Conservation (phyloP, 2,329 filamentous ascomycete genomes). For the Penicillium sp. region DNA sequence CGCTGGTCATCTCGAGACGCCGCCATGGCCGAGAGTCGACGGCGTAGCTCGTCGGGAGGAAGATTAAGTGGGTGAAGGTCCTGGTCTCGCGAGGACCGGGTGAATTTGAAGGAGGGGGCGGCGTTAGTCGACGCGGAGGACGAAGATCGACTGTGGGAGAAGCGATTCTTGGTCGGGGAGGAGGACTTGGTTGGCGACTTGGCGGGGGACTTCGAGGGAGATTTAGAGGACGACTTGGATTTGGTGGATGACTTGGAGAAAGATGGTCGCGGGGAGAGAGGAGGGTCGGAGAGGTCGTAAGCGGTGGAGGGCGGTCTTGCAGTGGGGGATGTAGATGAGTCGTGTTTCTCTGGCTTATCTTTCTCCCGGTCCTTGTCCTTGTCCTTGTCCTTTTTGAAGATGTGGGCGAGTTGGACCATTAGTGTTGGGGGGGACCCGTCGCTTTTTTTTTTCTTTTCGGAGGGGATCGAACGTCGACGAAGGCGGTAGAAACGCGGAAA, state of each 20-base stretch:
- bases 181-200: slow-evolving; percentile 21
- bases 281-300: slow-evolving; percentile 27
- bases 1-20: slow-evolving; percentile 50
- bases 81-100: slow-evolving; percentile 44
- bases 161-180: slow-evolving; percentile 25
- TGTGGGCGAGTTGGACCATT: slow-evolving; percentile 32
- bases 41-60: slow-evolving; percentile 82
- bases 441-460: slow-evolving; percentile 15
- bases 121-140: slow-evolving; percentile 31
- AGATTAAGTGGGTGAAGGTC: slow-evolving; percentile 88
- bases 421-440: slow-evolving; percentile 12
- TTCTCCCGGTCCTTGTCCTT: slow-evolving; percentile 23
- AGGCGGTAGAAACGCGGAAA: slow-evolving; percentile 40
- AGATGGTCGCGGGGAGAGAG: slow-evolving; percentile 33
- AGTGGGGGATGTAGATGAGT: slow-evolving; percentile 1
- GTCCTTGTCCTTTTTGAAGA: slow-evolving; percentile 25
- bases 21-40: slow-evolving; percentile 62
- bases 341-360: slow-evolving; percentile 10
- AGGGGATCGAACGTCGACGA: slow-evolving; percentile 40
- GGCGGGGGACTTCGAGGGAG: slow-evolving; percentile 23
- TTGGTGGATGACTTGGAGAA: slow-evolving; percentile 32
- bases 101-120: slow-evolving; percentile 38
- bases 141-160: slow-evolving; percentile 35
- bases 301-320: neutral
- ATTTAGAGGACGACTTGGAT: slow-evolving; percentile 19